Evolutionary conservation across 2,329 filamentous ascomycete species (phyloP), one percentile per base, ranked within the genome.

Genomic region (Truncatella angustata): DNA sequence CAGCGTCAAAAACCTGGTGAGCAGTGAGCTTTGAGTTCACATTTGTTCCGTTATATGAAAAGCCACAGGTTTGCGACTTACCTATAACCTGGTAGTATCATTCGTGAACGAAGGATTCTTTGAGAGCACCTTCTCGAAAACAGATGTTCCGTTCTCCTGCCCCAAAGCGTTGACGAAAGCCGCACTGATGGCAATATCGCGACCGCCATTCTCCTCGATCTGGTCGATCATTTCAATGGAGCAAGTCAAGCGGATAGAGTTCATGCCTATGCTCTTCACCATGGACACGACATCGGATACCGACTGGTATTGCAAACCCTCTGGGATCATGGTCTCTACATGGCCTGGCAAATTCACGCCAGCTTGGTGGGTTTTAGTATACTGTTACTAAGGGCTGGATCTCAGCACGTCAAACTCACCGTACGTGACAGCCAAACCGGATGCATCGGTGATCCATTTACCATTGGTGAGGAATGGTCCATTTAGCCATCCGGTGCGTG

Each of bases 221-320:
- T 82, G 73, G 56, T 86, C 83, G 48, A 87, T 70, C 78, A 86
- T 81, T 61, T 87, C 76, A 52, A 81, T 86, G 3, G 84, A 82
- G 50, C 78, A 87, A 0, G 82, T 85, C 37, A 87, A 66, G 2
- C 84, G 80, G 23, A 86, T 77, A 1, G 80, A 77, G 59, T 87
- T 87, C 72, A 87, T 80, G 14, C 82, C 82, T 0, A 85, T 61
- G 53, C 75, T 75, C 60, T 82, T 84, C 59, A 85, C 74, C 66
- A 77, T 77, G 3, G 74, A 66, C 0, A 85, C 76, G 32, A 86
- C 78, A 6, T 66, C 68, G 34, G 72, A 68, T 44, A 86, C 73
- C 0, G 82, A 85, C 32, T 78, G 76, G 64, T 84, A 84, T 61
- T 85, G 81, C 2, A 86, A 72, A 3, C 84, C 84, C 56, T 87